Base-by-base conservation (phyloP, 345 rosid genomes). In the Luvunga scandens region DNA sequence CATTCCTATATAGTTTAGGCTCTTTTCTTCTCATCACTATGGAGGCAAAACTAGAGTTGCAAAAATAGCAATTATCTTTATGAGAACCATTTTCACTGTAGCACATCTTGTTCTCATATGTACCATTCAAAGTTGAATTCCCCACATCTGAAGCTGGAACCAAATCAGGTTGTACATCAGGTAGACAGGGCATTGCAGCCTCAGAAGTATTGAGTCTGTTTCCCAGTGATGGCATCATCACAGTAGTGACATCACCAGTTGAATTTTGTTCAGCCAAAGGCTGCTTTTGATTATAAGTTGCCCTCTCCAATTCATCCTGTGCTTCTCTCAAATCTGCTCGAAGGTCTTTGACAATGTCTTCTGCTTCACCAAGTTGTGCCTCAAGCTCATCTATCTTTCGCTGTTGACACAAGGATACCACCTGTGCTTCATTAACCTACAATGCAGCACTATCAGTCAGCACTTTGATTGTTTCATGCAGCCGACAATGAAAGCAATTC, bases 351-450 rank as follows among this genome's bases (percentile, higher is more conserved):
- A 90, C 98, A 60, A 90, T 89, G 83, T 90, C 95, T 85, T 91
- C 92, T 73, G 98, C 95, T 88, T 93, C 98, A 73, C 92, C 93
- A 36, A 95, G 89, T 81, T 86, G 98, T 79, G 95, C 91, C 83
- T 95, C 97, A 74, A 94, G 94, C 84, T 93, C 98, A 36, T 88
- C 94, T 75, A 95, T 88, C 85, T 82, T 91, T 73, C 63, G 87
- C 73, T 84, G 89, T 77, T 89, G 95, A 81, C 74, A 80, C 80
- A 85, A 69, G 57, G 90, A 80, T 70, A 76, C 68, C 79, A 75
- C 83, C 83, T 88, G 91, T 75, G 98, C 87, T 86, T 93, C 98
- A 80, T 81, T 90, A 28, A 81, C 89, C 98, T 95, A 81, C 69
- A 85, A 72, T 36, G 80, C 12, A 57, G 71, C 57, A 62, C 18